A percentile compares a stretch with the other conserved stretches of the same genome.
Evolutionary conservation across 345 rosid species (phyloP).

Genomic region (Populus alba): DNA sequence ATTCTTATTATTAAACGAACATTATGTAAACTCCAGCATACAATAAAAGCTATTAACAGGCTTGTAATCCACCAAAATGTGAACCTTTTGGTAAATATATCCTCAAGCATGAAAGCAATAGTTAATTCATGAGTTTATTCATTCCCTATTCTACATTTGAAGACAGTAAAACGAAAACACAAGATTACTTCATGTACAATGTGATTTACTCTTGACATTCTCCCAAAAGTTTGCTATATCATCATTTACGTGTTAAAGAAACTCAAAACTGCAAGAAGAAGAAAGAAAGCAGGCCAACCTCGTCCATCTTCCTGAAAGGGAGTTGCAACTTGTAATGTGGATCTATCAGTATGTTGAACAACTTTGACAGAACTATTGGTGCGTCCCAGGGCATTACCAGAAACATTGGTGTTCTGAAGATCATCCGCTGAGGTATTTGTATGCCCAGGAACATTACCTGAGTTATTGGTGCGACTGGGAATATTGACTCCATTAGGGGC

Average conservation of each 20-base stretch:
- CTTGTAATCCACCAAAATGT: neutral
- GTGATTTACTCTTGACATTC: neutral
- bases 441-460: slow-evolving; percentile 5
- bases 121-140: too few relatives aligned
- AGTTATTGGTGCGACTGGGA: slow-evolving; percentile 14
- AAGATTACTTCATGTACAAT: neutral
- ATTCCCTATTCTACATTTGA: neutral
- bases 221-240: neutral
- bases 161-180: neutral
- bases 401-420: neutral
- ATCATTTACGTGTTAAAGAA: neutral
- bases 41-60: neutral
- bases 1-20: too few relatives aligned
- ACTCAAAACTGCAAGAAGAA: neutral
- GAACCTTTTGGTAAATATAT: neutral
- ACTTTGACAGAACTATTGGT: neutral
- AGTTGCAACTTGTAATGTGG: slow-evolving; percentile 31
- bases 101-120: neutral
- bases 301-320: slow-evolving; percentile 33
- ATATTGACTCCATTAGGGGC: slow-evolving; percentile 31
- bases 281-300: slow-evolving; percentile 35
- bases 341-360: slow-evolving; percentile 13
- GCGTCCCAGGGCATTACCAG: neutral
- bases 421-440: neutral
- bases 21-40: neutral